Percentiles rank a stretch among this genome's conserved stretches.
These are phyloP conservation scores for Tulasnella sp. DNA, from an alignment of 768 basidiomycete species.

Conservation along the genomic window DNA sequence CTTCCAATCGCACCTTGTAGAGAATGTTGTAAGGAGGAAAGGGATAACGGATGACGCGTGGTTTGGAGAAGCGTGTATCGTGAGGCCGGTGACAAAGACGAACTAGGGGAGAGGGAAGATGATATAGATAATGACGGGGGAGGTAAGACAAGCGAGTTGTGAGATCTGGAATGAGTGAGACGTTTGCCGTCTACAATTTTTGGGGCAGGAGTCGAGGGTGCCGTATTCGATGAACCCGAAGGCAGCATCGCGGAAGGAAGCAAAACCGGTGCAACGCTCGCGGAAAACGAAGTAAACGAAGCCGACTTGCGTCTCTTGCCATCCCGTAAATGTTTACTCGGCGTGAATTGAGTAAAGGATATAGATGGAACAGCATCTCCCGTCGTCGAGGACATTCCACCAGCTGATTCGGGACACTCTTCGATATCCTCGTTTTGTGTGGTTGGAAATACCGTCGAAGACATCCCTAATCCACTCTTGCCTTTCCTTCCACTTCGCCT, in stretches of 20 bases:
- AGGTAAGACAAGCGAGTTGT: conserved; percentile 1
- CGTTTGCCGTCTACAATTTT: background rate
- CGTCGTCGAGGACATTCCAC: no score
- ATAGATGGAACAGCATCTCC: no score
- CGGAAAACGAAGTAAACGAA: no score
- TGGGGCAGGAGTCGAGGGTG: no score
- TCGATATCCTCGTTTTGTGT: no score
- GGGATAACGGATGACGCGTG: conserved; percentile 50
- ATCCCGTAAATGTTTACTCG: no score
- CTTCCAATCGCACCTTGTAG: conserved; percentile 56
- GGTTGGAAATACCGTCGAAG: no score
- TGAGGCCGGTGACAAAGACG: conserved; percentile 30
- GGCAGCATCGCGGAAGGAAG: background rate
- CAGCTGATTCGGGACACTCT: no score
- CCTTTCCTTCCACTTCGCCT: no score
- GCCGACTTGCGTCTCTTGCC: no score
- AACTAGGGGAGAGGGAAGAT: background rate
- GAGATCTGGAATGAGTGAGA: conserved; percentile 6
- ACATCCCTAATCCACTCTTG: no score
- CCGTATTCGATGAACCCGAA: background rate
- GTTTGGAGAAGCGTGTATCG: conserved; percentile 51
- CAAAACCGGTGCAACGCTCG: background rate
- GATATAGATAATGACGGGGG: background rate
- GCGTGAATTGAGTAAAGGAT: no score
- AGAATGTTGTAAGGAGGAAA: conserved; percentile 46